Percentiles rank a stretch among this genome's conserved stretches.
Conservation (phyloP, 495 filamentous ascomycete genomes). For the Daldinia decipiens region DNA sequence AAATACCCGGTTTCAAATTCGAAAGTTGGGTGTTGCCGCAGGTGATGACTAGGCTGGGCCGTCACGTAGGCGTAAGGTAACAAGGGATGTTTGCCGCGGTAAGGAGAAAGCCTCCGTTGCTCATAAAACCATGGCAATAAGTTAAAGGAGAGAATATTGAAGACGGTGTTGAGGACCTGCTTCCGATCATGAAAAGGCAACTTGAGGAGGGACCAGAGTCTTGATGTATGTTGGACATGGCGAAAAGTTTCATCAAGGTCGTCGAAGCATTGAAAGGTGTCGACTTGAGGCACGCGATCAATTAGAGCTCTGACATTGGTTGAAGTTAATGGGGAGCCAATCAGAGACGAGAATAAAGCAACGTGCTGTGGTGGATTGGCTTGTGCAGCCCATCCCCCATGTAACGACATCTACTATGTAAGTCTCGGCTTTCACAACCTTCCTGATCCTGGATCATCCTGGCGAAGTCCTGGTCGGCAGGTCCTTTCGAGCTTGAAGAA, state of each 20-base stretch:
- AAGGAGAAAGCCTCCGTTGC: conserved; percentile 4
- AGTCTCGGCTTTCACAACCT: conserved; percentile 24
- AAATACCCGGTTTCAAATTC: conserved; percentile 1
- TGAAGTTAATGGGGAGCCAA: conserved; percentile 34
- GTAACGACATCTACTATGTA: conserved; percentile 23
- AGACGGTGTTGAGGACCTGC: not conserved
- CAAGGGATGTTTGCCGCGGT: conserved; percentile 14
- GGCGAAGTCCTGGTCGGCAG: conserved; percentile 9
- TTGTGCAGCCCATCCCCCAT: conserved; percentile 34
- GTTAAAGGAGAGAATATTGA: conserved; percentile 8
- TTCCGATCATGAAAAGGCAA: conserved; percentile 21
- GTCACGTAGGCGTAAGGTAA: conserved; percentile 21
- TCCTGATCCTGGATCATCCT: conserved; percentile 3
- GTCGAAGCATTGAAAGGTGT: conserved; percentile 41
- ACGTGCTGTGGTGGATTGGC: conserved; percentile 41
- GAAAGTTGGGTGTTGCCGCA: conserved; percentile 5
- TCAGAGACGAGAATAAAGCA: conserved; percentile 30
- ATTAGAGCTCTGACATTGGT: conserved; percentile 48
- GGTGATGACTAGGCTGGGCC: not conserved
- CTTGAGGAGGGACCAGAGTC: conserved; percentile 26
- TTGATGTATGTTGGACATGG: conserved; percentile 38
- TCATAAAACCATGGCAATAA: conserved; percentile 16
- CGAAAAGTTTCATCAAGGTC: conserved; percentile 24
- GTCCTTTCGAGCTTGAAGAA: conserved; percentile 1
- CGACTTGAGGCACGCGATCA: conserved; percentile 51